Base-by-base conservation (phyloP, 2,329 filamentous ascomycete genomes). In the Septoria linicola region DNA sequence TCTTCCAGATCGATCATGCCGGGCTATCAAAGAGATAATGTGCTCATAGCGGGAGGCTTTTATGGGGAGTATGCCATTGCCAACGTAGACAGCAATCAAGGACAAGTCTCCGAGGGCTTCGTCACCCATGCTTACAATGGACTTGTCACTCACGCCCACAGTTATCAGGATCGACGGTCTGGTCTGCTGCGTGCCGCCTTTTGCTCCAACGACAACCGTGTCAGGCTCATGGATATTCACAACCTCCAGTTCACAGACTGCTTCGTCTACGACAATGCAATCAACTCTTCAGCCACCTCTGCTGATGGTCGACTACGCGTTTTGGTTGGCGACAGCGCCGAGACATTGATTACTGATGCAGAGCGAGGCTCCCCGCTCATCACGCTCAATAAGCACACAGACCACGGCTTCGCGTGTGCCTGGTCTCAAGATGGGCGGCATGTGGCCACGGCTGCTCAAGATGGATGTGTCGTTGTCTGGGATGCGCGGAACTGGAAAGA, bases 401-500 rank as follows among this genome's bases (percentile, higher is more conserved):
- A 90, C 63, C 87, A 79, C 59, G 85, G 83, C 1, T 92, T 91
- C 62, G 82, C 87, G 1, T 89, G 85, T 62, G 87, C 85, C 59
- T 92, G 88, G 88, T 84, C 87, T 14, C 82, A 86, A 46, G 84
- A 91, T 64, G 87, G 87, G 25, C 83, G 83, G 72, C 85, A 83
- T 10, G 78, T 91, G 16, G 88, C 88, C 10, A 91, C 88, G 0
- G 87, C 84, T 17, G 85, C 85, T 55, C 87, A 92, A 68, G 88
- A 92, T 67, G 84, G 79, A 65, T 79, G 77, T 21, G 77, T 91
- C 59, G 82, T 83, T 57, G 81, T 92, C 41, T 91, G 85, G 83
- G 88, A 92, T 66, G 84, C 87, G 6, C 79, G 88, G 7, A 82
- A 80, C 47, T 88, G 85, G 84, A 76, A 71, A 37, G 72, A 77